Conservation (phyloP, 306 rosid genomes). For the Senna tora region DNA sequence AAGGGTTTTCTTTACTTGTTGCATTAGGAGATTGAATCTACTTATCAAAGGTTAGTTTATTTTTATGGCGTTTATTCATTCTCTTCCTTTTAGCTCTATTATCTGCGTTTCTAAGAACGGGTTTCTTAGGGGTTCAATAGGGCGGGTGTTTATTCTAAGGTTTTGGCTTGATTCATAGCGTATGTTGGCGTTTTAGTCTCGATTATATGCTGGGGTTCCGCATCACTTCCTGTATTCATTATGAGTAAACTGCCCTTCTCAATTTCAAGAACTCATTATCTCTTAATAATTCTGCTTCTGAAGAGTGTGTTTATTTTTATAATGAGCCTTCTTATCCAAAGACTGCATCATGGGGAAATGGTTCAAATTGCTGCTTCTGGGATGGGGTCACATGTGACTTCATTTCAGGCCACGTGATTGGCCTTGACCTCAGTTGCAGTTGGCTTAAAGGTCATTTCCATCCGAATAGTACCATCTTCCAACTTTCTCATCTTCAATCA, state of each 20-base stretch:
- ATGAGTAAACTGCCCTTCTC: neutral
- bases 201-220: too few relatives aligned
- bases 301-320: neutral
- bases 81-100: too few relatives aligned
- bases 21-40: too few relatives aligned
- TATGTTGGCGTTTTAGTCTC: too few relatives aligned
- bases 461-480: constrained; percentile 30
- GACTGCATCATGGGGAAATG: constrained; percentile 28
- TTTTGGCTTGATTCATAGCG: too few relatives aligned
- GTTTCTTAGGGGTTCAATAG: too few relatives aligned
- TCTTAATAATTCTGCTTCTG: neutral
- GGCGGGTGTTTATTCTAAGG: too few relatives aligned
- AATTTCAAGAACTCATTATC: neutral
- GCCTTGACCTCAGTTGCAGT: constrained; percentile 26
- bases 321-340: neutral
- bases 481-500: constrained; percentile 13
- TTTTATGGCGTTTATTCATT: too few relatives aligned
- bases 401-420: constrained; percentile 12
- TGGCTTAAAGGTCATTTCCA: constrained; percentile 17
- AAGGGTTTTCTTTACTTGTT: too few relatives aligned
- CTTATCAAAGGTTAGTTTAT: too few relatives aligned
- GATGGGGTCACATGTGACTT: constrained; percentile 23
- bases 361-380: constrained; percentile 31
- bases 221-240: neutral
- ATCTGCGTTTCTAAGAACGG: too few relatives aligned